Evolutionary conservation across 305 asterid species (phyloP), one percentile per base, ranked within the genome.

Genomic region (Ajuga reptans): DNA sequence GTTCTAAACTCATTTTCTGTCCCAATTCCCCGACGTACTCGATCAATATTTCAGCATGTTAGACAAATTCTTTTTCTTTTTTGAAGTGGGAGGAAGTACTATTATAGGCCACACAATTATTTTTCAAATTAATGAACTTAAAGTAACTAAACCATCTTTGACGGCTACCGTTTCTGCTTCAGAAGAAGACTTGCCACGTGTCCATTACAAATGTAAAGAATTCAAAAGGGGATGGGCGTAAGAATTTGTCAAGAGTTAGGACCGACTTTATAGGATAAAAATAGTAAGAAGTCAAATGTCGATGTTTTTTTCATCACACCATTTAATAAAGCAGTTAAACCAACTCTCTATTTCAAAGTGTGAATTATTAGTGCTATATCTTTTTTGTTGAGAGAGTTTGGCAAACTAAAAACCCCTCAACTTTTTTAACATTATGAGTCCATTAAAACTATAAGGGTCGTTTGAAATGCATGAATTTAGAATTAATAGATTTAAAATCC

Each of bases 241-340:
- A 39, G 41, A 51, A 17, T 46, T n/a, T 61, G 68, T 57, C 69
- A 50, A 46, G 54, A 63, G 33, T 63, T 62, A 24, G 53, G 64
- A 46, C 75, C 61, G 59, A 72, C 77, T 66, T 56, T 74, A 16
- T 52, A 72, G 21, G 45, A 11, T 41, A 24, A 31, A 31, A 11
- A 4, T 16, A 27, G 63, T 54, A 42, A 14, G 17, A 64, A 59
- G 81, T 76, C 75, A 74, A 68, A 67, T 49, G 50, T 36, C n/a
- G 15, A 27, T 9, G 64, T 36, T 46, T 57, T 36, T 58, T 24
- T 76, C 51, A 27, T 57, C 79, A 46, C 9, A 24, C 56, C 77
- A 77, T 66, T 76, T 59, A 76, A 78, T 68, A 73, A 78, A 77
- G 73, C 82, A 75, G 87, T 83, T 85, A 70, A 82, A 84, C 91